phyloP scores from a whole-genome alignment of 1,139 yeast genomes.

The Zygotorulaspora mrakii region DNA sequence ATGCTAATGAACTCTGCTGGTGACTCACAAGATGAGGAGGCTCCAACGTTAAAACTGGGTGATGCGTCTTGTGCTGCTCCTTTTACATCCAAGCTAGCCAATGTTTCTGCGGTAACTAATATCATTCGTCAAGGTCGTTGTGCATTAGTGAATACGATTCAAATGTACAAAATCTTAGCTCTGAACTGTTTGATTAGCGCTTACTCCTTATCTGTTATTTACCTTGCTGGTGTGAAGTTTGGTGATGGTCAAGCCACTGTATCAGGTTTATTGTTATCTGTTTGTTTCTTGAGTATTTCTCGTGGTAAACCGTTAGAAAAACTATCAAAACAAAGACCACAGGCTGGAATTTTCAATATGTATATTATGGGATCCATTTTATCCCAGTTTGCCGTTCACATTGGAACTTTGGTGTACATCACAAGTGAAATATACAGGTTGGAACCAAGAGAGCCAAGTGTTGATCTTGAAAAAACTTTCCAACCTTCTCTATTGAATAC shows the following conservation, averaged over 20 bases:
- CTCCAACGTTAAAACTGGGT: slow-evolving; percentile 90
- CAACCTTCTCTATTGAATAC: slow-evolving; percentile 89
- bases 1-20: slow-evolving; percentile 66
- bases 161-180: slow-evolving; percentile 97
- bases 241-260: slow-evolving; percentile 97
- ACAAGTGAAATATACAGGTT: slow-evolving; percentile 76
- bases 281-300: slow-evolving; percentile 92
- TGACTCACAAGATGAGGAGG: slow-evolving; percentile 74
- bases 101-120: slow-evolving; percentile 88
- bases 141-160: slow-evolving; percentile 94
- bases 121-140: slow-evolving; percentile 98
- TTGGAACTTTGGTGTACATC: slow-evolving; percentile 74
- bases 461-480: slow-evolving; percentile 87
- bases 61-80: slow-evolving; percentile 99
- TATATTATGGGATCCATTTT: slow-evolving; percentile 97
- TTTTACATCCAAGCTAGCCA: slow-evolving; percentile 88
- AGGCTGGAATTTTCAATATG: slow-evolving; percentile 90
- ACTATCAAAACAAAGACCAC: slow-evolving; percentile 92
- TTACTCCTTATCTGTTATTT: slow-evolving; percentile 87
- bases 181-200: slow-evolving; percentile 96
- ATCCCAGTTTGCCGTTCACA: slow-evolving; percentile 94
- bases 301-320: slow-evolving; percentile 89
- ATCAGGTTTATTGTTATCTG: slow-evolving; percentile 84
- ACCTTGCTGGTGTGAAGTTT: slow-evolving; percentile 95
- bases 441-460: slow-evolving; percentile 87